phyloP scores from a whole-genome alignment of 108 stramenopile genomes.

The Nitzschia sp. region DNA sequence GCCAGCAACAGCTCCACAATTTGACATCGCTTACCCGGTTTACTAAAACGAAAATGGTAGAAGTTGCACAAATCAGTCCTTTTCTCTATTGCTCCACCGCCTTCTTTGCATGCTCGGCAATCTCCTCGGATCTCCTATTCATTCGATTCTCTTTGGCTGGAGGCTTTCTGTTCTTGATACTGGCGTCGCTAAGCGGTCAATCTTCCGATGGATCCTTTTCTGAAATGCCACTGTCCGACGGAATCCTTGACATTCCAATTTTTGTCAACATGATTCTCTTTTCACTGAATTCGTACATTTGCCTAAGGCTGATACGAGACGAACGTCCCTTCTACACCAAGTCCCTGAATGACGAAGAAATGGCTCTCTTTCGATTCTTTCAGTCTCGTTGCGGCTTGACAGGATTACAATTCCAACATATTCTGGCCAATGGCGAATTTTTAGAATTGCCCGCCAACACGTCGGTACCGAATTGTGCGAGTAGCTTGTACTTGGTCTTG shows the following conservation, averaged over 20 bases:
- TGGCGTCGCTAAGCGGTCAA: constrained; percentile 21
- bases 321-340: neutral
- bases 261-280: constrained; percentile 22
- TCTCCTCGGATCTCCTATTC: constrained; percentile 27
- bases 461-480: constrained; percentile 5
- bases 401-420: constrained; percentile 15
- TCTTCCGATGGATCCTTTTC: constrained; percentile 19
- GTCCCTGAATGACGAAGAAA: constrained; percentile 15
- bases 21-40: no score
- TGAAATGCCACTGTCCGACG: constrained; percentile 21
- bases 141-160: constrained; percentile 23
- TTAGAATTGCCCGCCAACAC: constrained; percentile 16
- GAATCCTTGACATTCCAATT: constrained; percentile 21
- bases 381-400: constrained; percentile 24
- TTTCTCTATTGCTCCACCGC: constrained; percentile 15
- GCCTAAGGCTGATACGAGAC: constrained; percentile 10
- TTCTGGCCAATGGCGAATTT: constrained; percentile 18
- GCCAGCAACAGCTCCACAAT: no score
- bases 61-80: constrained; percentile 20
- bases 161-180: constrained; percentile 22
- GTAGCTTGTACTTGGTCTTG: constrained; percentile 21
- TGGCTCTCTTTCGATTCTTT: constrained; percentile 28
- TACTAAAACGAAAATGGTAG: no score
- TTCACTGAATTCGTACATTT: constrained; percentile 9
- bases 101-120: constrained; percentile 18